These are phyloP conservation scores for Lactarius sanguifluus DNA, from an alignment of 768 basidiomycete species.

Conservation along the genomic window DNA sequence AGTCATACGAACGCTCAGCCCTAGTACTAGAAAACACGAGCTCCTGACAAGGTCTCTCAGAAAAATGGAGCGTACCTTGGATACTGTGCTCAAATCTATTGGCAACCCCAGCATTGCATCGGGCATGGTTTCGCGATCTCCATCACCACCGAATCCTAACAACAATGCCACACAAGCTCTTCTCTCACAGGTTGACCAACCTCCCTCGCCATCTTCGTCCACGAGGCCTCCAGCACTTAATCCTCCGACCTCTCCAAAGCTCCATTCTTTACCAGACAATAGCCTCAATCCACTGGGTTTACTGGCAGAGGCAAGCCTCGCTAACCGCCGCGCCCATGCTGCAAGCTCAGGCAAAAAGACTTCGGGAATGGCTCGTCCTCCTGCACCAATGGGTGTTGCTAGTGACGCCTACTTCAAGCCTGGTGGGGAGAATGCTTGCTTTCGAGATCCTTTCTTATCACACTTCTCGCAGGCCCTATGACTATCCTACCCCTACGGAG, in stretches of 20 bases:
- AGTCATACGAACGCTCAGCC: slow-evolving; percentile 34
- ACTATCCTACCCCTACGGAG: slow-evolving; percentile 81
- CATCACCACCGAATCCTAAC: slow-evolving; percentile 55
- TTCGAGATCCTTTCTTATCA: slow-evolving; percentile 19
- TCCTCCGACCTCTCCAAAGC: slow-evolving; percentile 69
- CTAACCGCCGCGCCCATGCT: slow-evolving; percentile 63
- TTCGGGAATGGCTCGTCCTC: slow-evolving; percentile 27
- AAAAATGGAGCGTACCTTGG: slow-evolving; percentile 92
- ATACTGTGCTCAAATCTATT: slow-evolving; percentile 86
- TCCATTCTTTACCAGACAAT: slow-evolving; percentile 92
- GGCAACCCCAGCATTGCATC: slow-evolving; percentile 78
- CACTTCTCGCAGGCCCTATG: slow-evolving; percentile 64
- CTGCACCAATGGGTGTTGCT: slow-evolving; percentile 67
- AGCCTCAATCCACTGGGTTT: slow-evolving; percentile 89
- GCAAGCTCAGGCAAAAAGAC: slow-evolving; percentile 27
- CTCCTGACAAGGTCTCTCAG: slow-evolving; percentile 75
- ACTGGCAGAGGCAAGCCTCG: slow-evolving; percentile 85
- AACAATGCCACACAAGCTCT: slow-evolving; percentile 23
- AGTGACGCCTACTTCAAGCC: slow-evolving; percentile 92
- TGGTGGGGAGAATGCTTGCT: slow-evolving; percentile 40
- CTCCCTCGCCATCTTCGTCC: slow-evolving; percentile 33
- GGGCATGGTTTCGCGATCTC: slow-evolving; percentile 79
- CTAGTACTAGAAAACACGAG: slow-evolving; percentile 72
- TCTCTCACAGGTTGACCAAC: slow-evolving; percentile 22
- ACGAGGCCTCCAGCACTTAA: slow-evolving; percentile 32